Percentiles rank a stretch among this genome's conserved stretches.
phyloP scores from a whole-genome alignment of 495 filamentous ascomycete species.

The Cudoniella acicularis region DNA sequence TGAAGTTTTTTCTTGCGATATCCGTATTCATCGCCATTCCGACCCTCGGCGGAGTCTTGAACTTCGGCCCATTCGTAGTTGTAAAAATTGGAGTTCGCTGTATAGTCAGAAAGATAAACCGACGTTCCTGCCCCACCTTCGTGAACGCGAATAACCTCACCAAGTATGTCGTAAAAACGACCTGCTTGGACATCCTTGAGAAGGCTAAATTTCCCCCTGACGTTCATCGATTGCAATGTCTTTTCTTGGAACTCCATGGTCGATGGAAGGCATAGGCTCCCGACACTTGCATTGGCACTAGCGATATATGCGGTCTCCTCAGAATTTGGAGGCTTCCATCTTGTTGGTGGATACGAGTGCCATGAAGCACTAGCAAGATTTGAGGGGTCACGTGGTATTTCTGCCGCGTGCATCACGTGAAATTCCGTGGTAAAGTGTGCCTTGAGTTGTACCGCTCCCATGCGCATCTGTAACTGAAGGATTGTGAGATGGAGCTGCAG shows the following conservation, averaged over 20 bases:
- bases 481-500: background rate
- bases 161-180: constrained; percentile 66
- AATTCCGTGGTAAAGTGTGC: constrained; percentile 33
- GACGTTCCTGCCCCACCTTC: constrained; percentile 47
- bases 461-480: constrained; percentile 29
- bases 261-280: constrained; percentile 40
- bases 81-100: constrained; percentile 58
- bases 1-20: constrained; percentile 33
- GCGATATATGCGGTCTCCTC: constrained; percentile 34
- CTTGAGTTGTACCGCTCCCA: constrained; percentile 34
- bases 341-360: constrained; percentile 4
- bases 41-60: constrained; percentile 31
- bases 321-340: background rate
- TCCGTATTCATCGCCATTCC: constrained; percentile 46
- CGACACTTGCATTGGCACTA: constrained; percentile 35
- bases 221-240: constrained; percentile 32
- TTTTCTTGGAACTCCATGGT: constrained; percentile 41
- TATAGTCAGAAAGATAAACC: constrained; percentile 87
- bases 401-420: constrained; percentile 33
- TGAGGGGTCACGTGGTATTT: constrained; percentile 37
- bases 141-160: constrained; percentile 69
- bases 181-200: constrained; percentile 56
- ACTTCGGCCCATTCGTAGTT: constrained; percentile 47
- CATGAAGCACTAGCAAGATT: background rate
- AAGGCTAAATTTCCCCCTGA: constrained; percentile 55